These are phyloP conservation scores for Bremia lactucae DNA, from an alignment of 352 stramenopile genomes.

Conservation along the genomic window DNA sequence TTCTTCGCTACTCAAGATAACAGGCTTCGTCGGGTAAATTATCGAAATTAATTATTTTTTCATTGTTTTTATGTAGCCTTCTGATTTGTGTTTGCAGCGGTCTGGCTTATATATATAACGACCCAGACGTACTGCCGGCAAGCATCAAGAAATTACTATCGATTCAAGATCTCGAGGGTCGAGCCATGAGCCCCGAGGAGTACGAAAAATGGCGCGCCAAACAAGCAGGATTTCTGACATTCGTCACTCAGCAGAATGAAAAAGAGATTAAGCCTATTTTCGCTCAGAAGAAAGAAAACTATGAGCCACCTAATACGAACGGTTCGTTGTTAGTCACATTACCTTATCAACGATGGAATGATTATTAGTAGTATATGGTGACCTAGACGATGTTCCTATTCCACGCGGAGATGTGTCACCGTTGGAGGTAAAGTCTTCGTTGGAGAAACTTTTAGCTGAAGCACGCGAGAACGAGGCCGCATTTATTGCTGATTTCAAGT, in stretches of 20 bases:
- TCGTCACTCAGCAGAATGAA: conserved; percentile 20
- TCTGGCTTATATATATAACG: conserved; percentile 77
- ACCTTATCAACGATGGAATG: no score
- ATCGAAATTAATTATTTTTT: not conserved
- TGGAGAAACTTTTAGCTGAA: conserved; percentile 66
- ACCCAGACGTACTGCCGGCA: conserved; percentile 67
- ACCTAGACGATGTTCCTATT: conserved; percentile 37
- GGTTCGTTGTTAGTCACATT: no score
- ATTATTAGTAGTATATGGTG: no score
- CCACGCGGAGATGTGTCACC: conserved; percentile 42
- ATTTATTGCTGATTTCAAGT: conserved; percentile 72
- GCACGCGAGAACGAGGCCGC: conserved; percentile 71
- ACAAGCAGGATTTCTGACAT: conserved; percentile 38
- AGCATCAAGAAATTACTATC: conserved; percentile 67
- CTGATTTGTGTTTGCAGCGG: conserved; percentile 26
- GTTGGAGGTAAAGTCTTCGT: conserved; percentile 54
- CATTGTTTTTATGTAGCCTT: not conserved
- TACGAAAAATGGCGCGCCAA: conserved; percentile 79
- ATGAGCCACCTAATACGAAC: conserved; percentile 23
- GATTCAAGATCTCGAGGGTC: conserved; percentile 71
- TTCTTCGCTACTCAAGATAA: conserved; percentile 63
- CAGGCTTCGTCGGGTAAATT: conserved; percentile 44
- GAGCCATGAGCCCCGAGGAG: conserved; percentile 81
- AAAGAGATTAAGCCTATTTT: conserved; percentile 12
- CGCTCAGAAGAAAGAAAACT: conserved; percentile 31